Base-by-base conservation (phyloP, 495 filamentous ascomycete genomes). In the Trichoderma reesei region DNA sequence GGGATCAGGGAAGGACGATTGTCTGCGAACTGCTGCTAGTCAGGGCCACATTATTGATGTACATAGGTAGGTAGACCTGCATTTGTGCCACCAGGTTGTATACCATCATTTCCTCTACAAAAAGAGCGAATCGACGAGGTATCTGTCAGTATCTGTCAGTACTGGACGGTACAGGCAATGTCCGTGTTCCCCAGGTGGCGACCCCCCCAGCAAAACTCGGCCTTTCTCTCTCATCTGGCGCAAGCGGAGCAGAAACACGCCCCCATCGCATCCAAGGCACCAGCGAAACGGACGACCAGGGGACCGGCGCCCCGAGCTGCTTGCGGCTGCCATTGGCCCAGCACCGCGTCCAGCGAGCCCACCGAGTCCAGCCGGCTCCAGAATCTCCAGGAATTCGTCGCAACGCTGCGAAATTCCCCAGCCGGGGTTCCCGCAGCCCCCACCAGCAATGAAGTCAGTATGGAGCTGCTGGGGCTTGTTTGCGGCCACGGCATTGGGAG, bases 371-470 rank as follows among this genome's bases (percentile, higher is more conserved):
- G 11, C 14, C 51, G 26, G 34, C 51, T 56, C 51, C 51, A 56
- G 51, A 56, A 56, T 56, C 51, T 56, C 51, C 51, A 56, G 51
- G 51, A 56, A 56, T 56, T 56, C 16, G 20, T 56, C 9, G 11
- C 16, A 56, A 26, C 26, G 51, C 51, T 56, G 26, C 51, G 26
- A 26, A 3, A 56, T 56, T 56, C 51, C 51, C 51, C 51, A 56
- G 51, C 51, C 51, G 51, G 51, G 51, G 51, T 56, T 56, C 51
- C 51, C 51, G 51, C 51, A 56, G 51, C 34, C 51, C 11, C 51
- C 51, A 56, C 51, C 13, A 26, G 11, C 6, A 39, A 56, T 56
- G 51, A 56, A 56, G 51, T 56, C 51, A 56, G 51, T 14, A 56
- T 56, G 51, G 51, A 16, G 51, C 31, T 10, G 51, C 20, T 33